Base-by-base conservation (phyloP, 305 asterid genomes). In the Nicotiana rustica region DNA sequence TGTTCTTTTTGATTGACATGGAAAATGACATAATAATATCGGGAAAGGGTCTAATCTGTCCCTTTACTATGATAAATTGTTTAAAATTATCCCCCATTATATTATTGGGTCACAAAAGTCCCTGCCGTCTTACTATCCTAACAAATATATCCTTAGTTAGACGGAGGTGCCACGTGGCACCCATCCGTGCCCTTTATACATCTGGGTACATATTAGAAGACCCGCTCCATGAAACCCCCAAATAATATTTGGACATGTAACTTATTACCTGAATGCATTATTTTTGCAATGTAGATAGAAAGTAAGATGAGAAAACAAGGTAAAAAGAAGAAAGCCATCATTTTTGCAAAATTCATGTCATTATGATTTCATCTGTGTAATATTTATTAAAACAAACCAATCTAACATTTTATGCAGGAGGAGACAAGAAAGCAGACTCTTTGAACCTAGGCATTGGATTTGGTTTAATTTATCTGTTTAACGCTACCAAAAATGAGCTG, bases 371-470 rank as follows among this genome's bases (percentile, higher is more conserved):
- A 10, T 9, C 65, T 38, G 18, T 1, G 36, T 29, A 36, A 8
- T 35, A 68, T 15, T 33, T 68, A 68, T 36, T 18, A 12, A 70
- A 70, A 41, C 77, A 70, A 2, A 73, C 29, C 15, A 49, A 73
- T 73, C 4, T 25, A 7, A 49, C 17, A 60, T 66, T 57, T 19
- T 25, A 12, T 71, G 78, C 70, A 80, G 86, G 87, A 80, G 86
- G 87, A 4, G 81, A 76, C 21, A 82, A 76, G 31, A 88, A 88
- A 83, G 92, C 88, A 64, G 89, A 86, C 4, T 83, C 89, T 21
- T 88, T 89, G 86, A 89, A 89, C 83, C 57, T 89, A 77, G 97
- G 93, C 52, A 81, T 91, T 83, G 98, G 96, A 79, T 86, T 88
- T 84, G 97, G 92, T 18, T 88, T 94, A 31, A 83, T 92, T 1